phyloP scores from a whole-genome alignment of 768 basidiomycete genomes.

The Boletus subcaerulescens region DNA sequence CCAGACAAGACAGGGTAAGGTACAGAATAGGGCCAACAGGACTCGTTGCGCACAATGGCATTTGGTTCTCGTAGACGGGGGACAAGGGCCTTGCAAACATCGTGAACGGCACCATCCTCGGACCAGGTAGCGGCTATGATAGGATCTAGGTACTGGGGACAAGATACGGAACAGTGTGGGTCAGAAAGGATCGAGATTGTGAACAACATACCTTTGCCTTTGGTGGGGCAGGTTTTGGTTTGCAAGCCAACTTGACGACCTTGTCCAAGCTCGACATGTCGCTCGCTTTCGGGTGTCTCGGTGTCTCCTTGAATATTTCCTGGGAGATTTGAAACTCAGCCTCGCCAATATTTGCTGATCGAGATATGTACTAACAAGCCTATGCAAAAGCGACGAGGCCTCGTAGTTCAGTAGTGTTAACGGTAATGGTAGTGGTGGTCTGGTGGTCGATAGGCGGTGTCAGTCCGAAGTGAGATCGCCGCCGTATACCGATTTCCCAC shows the following conservation, averaged over 20 bases:
- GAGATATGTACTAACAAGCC: too few species aligned
- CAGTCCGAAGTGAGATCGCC: too few species aligned
- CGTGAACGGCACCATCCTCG: constrained; percentile 88
- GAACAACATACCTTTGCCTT: constrained; percentile 77
- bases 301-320: constrained; percentile 7
- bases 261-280: constrained; percentile 82
- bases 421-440: too few species aligned
- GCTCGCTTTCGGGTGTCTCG: constrained; percentile 1
- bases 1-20: not conserved
- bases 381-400: too few species aligned
- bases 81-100: constrained; percentile 87
- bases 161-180: not conserved
- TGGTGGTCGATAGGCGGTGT: too few species aligned
- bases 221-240: constrained; percentile 93
- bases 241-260: constrained; percentile 94
- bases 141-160: constrained; percentile 83
- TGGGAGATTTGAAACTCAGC: constrained; percentile 28
- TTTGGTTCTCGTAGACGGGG: constrained; percentile 90
- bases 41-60: constrained; percentile 61
- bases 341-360: not conserved
- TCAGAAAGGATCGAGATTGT: not conserved
- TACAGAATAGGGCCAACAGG: not conserved
- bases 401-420: too few species aligned
- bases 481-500: too few species aligned
- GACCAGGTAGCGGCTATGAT: constrained; percentile 97